Conservation (phyloP, 441 rosid species). For the Iberis amara region DNA sequence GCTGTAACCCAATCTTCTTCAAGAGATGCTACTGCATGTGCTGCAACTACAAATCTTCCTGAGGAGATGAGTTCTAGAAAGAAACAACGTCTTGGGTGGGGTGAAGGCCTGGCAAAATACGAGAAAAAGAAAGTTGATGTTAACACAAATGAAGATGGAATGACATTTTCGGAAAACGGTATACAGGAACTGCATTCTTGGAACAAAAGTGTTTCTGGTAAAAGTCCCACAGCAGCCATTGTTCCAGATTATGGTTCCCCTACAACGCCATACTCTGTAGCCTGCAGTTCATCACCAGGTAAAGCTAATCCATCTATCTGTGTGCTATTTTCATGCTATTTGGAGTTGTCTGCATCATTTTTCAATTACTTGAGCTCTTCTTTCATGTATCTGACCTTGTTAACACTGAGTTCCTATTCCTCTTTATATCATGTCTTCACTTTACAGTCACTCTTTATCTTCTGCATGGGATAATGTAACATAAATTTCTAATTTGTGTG, state of each 20-base stretch:
- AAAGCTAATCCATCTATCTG: slow-evolving; percentile 9
- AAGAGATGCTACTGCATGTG: slow-evolving; percentile 56
- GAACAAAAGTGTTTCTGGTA: slow-evolving; percentile 48
- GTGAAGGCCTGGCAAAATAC: slow-evolving; percentile 94
- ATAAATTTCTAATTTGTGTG: background rate
- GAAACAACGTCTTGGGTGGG: slow-evolving; percentile 96
- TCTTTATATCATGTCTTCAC: slow-evolving; percentile 14
- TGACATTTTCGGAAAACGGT: slow-evolving; percentile 30
- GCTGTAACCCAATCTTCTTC: slow-evolving; percentile 53
- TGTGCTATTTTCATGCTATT: slow-evolving; percentile 7
- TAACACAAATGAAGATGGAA: slow-evolving; percentile 42
- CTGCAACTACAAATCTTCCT: slow-evolving; percentile 40
- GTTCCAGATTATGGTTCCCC: slow-evolving; percentile 75
- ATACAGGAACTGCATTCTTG: slow-evolving; percentile 41
- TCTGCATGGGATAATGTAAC: slow-evolving; percentile 10
- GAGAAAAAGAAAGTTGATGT: slow-evolving; percentile 91
- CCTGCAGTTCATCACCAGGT: slow-evolving; percentile 92
- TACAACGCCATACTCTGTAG: slow-evolving; percentile 88
- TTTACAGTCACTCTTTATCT: slow-evolving; percentile 8
- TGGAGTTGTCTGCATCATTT: slow-evolving; percentile 15
- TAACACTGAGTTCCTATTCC: slow-evolving; percentile 8
- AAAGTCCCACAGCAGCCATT: slow-evolving; percentile 53
- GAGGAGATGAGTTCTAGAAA: slow-evolving; percentile 71
- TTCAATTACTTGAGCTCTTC: slow-evolving; percentile 8
- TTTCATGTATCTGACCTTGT: slow-evolving; percentile 10